Percentiles rank a stretch among this genome's conserved stretches.
phyloP scores from a whole-genome alignment of 768 basidiomycete genomes.

The Mycena alexandri region DNA sequence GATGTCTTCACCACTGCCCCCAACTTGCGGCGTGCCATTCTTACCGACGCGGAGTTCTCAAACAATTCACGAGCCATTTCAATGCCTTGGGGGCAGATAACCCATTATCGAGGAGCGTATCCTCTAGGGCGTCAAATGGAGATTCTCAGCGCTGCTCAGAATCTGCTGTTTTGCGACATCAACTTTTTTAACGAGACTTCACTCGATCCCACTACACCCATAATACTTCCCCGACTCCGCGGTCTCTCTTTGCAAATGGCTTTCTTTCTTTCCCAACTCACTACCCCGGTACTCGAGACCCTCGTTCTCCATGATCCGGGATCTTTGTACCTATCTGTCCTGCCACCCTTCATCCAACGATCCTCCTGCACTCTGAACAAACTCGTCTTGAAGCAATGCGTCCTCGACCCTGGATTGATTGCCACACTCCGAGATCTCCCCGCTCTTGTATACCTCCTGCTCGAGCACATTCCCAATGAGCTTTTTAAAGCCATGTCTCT shows the following conservation, averaged over 20 bases:
- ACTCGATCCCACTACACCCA: background rate
- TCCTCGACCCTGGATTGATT: background rate
- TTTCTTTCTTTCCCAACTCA: background rate
- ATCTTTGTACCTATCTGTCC: too few relatives aligned
- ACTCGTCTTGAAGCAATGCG: background rate
- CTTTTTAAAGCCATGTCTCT: background rate
- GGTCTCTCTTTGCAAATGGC: background rate
- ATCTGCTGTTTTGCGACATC: background rate
- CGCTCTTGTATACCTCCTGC: background rate
- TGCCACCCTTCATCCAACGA: background rate
- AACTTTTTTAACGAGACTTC: background rate
- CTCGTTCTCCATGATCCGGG: background rate
- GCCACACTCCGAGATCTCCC: background rate
- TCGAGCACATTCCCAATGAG: background rate
- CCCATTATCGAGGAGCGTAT: background rate
- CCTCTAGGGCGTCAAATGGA: background rate
- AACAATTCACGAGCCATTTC: background rate
- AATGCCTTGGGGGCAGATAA: conserved; percentile 1
- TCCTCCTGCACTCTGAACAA: background rate
- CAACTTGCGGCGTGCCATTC: background rate
- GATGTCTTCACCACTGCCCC: background rate
- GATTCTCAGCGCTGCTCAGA: background rate
- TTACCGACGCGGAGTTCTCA: background rate
- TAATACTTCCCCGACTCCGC: background rate
- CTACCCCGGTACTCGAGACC: background rate